These are phyloP conservation scores for Flaveria ramosissima DNA, from an alignment of 129 eudicot species.

Conservation along the genomic window DNA sequence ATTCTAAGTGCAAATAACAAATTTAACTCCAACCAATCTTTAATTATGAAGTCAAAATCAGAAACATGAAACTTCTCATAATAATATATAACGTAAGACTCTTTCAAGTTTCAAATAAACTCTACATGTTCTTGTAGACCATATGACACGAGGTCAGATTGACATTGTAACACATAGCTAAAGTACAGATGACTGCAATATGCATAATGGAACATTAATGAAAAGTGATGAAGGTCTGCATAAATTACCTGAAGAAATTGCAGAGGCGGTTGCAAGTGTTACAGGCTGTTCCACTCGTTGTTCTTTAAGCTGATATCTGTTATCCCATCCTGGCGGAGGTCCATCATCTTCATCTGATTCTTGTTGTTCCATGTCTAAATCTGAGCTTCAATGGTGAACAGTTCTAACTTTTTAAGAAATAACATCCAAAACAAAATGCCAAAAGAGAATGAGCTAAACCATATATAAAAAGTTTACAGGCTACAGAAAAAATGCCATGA, in stretches of 20 bases:
- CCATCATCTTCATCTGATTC: conserved; percentile 41
- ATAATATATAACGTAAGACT: background rate
- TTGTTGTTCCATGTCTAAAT: conserved; percentile 37
- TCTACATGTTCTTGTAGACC: background rate
- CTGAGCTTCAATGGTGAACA: conserved; percentile 32
- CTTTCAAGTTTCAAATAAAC: background rate
- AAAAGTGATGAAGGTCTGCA: background rate
- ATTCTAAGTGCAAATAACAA: background rate
- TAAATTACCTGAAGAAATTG: conserved; percentile 26
- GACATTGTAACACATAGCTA: background rate
- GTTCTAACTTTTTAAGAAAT: background rate
- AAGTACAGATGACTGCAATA: conserved; percentile 3
- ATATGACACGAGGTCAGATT: background rate
- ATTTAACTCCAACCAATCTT: conserved; percentile 3
- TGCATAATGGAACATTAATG: background rate
- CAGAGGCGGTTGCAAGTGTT: conserved; percentile 15
- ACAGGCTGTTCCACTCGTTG: conserved; percentile 17
- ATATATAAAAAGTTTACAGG: background rate
- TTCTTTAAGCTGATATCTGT: conserved; percentile 25
- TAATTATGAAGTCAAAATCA: background rate
- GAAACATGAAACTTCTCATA: background rate
- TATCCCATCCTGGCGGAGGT: conserved; percentile 56
- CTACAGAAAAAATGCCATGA: background rate
- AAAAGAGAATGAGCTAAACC: background rate
- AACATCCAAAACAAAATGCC: background rate